Percentiles rank a stretch among this genome's conserved stretches.
Evolutionary conservation across 176 grass and related monocot genomes (phyloP).

Genomic region (Miscanthus lutarioriparius): DNA sequence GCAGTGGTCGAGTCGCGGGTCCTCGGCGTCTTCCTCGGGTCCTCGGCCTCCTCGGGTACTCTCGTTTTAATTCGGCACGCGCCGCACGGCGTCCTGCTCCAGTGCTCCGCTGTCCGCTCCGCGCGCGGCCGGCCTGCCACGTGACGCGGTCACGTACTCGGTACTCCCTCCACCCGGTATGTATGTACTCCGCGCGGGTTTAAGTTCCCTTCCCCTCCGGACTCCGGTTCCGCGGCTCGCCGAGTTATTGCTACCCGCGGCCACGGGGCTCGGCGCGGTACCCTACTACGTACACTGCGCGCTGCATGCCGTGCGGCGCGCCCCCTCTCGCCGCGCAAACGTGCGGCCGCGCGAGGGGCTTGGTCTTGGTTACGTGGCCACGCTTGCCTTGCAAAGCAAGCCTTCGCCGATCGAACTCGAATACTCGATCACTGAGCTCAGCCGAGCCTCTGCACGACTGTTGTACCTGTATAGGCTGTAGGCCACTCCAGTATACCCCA

Average conservation of each 20-base stretch:
- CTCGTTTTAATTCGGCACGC: slow-evolving; percentile 3
- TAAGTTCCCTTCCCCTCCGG: no score
- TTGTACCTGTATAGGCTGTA: neutral
- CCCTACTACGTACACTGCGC: no score
- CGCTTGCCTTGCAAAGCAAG: slow-evolving; percentile 13
- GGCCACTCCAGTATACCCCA: neutral
- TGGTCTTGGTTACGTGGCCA: neutral
- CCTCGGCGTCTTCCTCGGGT: neutral
- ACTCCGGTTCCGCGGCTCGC: neutral
- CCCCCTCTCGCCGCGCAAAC: neutral
- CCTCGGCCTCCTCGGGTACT: neutral
- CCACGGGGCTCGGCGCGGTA: neutral
- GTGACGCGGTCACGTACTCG: slow-evolving; percentile 17
- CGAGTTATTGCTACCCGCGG: neutral
- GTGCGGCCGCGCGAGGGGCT: neutral
- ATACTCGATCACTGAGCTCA: neutral
- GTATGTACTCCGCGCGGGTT: neutral
- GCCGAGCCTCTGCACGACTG: neutral
- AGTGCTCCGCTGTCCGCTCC: neutral
- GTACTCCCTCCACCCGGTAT: neutral
- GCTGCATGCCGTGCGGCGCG: no score
- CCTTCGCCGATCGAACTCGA: neutral
- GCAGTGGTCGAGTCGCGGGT: neutral
- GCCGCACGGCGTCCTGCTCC: neutral
- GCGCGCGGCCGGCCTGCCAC: neutral